Evolutionary conservation across 2,329 filamentous ascomycete genomes (phyloP).

Genomic region (Periconia digitata): DNA sequence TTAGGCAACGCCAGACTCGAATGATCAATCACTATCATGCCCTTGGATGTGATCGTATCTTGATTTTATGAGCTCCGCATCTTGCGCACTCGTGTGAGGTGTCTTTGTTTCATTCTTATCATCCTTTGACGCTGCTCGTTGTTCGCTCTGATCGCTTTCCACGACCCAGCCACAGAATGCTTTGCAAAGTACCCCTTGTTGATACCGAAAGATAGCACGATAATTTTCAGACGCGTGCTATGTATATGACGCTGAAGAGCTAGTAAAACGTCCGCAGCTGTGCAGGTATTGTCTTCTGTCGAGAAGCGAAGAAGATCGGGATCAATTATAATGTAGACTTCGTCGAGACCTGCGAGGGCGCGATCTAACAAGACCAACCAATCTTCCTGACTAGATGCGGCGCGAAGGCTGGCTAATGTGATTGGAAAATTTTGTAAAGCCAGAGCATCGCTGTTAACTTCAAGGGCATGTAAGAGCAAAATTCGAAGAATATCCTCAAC

Average conservation of each 20-base stretch:
- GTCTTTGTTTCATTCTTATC: not conserved
- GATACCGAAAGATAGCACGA: not conserved
- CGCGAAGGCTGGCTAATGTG: not conserved
- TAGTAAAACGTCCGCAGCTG: not conserved
- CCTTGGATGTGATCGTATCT: no score
- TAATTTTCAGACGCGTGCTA: not conserved
- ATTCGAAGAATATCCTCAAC: not conserved
- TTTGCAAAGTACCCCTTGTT: not conserved
- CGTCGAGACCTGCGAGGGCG: not conserved
- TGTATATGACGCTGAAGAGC: not conserved
- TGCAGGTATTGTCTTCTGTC: not conserved
- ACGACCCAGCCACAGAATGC: not conserved
- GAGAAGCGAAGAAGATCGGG: not conserved
- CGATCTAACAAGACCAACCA: not conserved
- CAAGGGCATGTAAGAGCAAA: not conserved
- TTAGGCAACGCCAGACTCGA: no score
- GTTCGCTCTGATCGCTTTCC: not conserved
- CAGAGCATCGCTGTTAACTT: not conserved
- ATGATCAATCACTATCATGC: no score
- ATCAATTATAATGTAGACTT: not conserved
- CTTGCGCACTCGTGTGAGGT: constrained; percentile 11
- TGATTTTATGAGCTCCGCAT: no score
- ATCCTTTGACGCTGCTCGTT: not conserved
- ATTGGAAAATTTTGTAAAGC: not conserved
- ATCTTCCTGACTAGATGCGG: not conserved